Percentiles rank a stretch among this genome's conserved stretches.
phyloP scores from a whole-genome alignment of 768 basidiomycete genomes.

The Agrocybe pediades region DNA sequence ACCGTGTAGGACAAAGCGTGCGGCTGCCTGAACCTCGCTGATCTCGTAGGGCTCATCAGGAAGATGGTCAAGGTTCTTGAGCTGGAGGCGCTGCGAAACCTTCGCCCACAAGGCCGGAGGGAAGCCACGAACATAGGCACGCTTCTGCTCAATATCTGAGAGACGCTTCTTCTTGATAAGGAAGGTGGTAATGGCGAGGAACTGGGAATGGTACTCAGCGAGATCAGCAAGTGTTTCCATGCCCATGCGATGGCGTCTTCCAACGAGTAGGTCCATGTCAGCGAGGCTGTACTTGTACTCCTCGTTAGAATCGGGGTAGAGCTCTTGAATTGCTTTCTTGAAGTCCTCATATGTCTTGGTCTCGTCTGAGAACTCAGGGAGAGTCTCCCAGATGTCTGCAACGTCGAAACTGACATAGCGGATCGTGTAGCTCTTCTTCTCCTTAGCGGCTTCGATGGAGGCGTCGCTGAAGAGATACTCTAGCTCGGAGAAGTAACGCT shows the following conservation, averaged over 20 bases:
- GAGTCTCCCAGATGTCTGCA: slow-evolving; percentile 1
- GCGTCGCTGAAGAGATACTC: not conserved
- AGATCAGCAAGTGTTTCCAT: slow-evolving; percentile 15
- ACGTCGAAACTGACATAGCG: not conserved
- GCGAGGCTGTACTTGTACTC: slow-evolving; percentile 1
- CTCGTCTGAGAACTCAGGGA: not conserved
- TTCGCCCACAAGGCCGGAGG: slow-evolving; percentile 2
- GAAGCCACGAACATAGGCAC: slow-evolving; percentile 9
- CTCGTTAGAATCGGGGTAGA: slow-evolving; percentile 11
- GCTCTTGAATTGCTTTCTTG: slow-evolving; percentile 5
- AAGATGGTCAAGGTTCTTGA: slow-evolving; percentile 21
- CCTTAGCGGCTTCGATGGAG: not conserved
- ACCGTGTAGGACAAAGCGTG: slow-evolving; percentile 18
- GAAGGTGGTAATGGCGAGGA: slow-evolving; percentile 16
- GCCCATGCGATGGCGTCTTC: slow-evolving; percentile 1
- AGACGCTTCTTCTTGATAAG: slow-evolving; percentile 17
- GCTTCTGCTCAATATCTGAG: slow-evolving; percentile 18
- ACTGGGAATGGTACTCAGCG: slow-evolving; percentile 21
- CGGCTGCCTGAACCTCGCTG: slow-evolving; percentile 19
- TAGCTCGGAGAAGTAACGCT: not conserved
- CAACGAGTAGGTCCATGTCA: slow-evolving; percentile 11
- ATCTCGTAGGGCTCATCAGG: slow-evolving; percentile 26
- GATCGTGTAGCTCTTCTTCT: not conserved
- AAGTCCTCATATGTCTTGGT: slow-evolving; percentile 4
- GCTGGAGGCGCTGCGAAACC: slow-evolving; percentile 15